Evolutionary conservation across 2,329 filamentous ascomycete genomes (phyloP), one percentile per base, ranked within the genome.

Genomic region (Colletotrichum navitas): DNA sequence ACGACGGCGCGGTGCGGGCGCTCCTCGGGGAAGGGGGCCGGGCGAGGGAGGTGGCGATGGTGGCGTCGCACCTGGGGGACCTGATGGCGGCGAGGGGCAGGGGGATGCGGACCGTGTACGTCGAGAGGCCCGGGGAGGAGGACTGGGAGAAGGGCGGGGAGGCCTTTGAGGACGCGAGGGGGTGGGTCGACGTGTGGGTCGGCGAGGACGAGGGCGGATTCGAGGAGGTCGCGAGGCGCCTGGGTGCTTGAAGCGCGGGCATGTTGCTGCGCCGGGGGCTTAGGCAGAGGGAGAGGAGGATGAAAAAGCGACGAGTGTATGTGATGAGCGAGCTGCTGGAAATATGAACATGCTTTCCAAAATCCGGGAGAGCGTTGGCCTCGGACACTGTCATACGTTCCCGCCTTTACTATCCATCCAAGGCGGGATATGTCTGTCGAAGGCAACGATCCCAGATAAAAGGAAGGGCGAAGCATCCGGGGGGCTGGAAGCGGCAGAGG

Each of bases 51-150:
- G 91, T 93, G 68, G 92, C 89, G 26, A 90, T 96, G 88, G 92
- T 96, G 26, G 93, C 94, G 21, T 90, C 93, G 47, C 93, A 95
- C 81, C 81, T 95, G 69, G 79, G 77, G 7, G 93, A 95, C 80
- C 81, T 96, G 66, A 83, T 88, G 72, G 91, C 87, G 0, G 93
- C 93, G 5, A 89, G 89, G 75, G 78, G 76, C 2, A 86, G 84
- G 71, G 93, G 93, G 0, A 82, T 94, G 72, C 85, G 87, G 75
- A 93, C 92, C 0, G 85, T 96, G 2, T 96, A 94, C 78, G 89
- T 96, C 3, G 92, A 93, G 81, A 84, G 93, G 69, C 79, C 81
- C 3, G 75, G 79, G 54, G 93, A 97, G 80, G 93, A 95, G 80
- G 84, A 83, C 8, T 91, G 88, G 88, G 76, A 76, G 11, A 64